Evolutionary conservation across 257 asterid genomes (phyloP).

Genomic region (Scutellaria barbata): DNA sequence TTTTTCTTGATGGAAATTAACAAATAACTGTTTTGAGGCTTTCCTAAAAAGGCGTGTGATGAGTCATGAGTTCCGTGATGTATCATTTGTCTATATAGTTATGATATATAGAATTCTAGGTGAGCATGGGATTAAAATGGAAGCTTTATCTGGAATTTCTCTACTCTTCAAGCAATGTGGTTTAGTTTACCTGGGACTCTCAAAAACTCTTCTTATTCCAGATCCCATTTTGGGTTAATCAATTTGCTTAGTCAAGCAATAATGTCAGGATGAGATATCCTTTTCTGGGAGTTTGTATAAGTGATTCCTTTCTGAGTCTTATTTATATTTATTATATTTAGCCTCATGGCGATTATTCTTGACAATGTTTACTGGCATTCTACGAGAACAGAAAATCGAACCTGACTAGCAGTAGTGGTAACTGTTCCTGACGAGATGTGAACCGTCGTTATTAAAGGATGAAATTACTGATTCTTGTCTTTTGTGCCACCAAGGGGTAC

Average conservation of each 20-base stretch:
- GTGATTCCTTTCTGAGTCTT: not conserved
- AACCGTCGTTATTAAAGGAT: constrained; percentile 10
- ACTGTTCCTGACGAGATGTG: not conserved
- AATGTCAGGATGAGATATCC: constrained; percentile 7
- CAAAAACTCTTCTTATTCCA: not conserved
- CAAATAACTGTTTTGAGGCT: constrained; percentile 2
- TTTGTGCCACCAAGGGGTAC: not conserved
- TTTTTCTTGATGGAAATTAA: not conserved
- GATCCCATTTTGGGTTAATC: constrained; percentile 14
- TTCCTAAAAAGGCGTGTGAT: constrained; percentile 4
- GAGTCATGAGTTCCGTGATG: constrained; percentile 21
- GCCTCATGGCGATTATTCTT: not conserved
- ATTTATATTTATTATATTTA: not conserved
- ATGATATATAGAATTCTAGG: not conserved
- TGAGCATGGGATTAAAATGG: not conserved
- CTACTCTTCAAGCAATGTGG: constrained; percentile 14
- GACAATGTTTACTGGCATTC: not conserved
- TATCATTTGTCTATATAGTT: constrained; percentile 5
- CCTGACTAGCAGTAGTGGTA: constrained; percentile 7
- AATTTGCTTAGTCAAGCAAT: constrained; percentile 7
- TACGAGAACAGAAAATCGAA: constrained; percentile 14
- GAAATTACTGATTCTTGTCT: not conserved
- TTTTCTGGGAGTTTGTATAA: not conserved
- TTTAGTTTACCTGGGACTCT: constrained; percentile 12
- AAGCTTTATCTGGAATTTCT: not conserved